These are phyloP conservation scores for Penicillium argentinense DNA, from an alignment of 495 filamentous ascomycete genomes.

Conservation along the genomic window DNA sequence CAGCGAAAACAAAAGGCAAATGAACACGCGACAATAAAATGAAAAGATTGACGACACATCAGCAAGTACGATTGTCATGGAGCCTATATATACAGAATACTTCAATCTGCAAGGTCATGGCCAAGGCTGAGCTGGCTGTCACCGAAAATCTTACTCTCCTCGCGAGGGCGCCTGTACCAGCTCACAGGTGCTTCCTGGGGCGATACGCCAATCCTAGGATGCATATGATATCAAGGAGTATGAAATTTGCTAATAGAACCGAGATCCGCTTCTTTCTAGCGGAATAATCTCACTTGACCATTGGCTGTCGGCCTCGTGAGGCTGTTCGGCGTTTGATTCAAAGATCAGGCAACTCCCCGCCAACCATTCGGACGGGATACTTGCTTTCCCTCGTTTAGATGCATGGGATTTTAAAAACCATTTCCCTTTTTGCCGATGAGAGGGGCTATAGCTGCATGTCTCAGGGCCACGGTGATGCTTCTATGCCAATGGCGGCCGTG, in stretches of 20 bases:
- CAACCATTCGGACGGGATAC: not conserved
- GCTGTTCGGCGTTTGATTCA: not conserved
- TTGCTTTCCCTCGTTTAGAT: not conserved
- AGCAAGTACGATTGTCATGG: not conserved
- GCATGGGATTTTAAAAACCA: not conserved
- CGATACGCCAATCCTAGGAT: not conserved
- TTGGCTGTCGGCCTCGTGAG: not conserved
- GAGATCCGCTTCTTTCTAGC: not conserved
- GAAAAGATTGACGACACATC: not conserved
- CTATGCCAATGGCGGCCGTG: not conserved
- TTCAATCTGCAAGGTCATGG: not conserved
- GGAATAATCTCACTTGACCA: not conserved
- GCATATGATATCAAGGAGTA: not conserved
- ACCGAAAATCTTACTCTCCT: not conserved
- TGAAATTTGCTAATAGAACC: not conserved
- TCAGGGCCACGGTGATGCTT: not conserved
- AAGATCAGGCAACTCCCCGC: not conserved
- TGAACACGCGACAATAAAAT: not conserved
- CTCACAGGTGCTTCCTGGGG: not conserved
- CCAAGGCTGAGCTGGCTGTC: not conserved
- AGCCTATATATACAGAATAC: not conserved
- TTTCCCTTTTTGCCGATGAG: not conserved
- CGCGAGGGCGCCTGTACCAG: not conserved
- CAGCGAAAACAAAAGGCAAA: not conserved
- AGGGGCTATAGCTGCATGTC: constrained; percentile 3